Evolutionary conservation across 495 filamentous ascomycete species (phyloP).

Genomic region (Jackrogersella minutella): DNA sequence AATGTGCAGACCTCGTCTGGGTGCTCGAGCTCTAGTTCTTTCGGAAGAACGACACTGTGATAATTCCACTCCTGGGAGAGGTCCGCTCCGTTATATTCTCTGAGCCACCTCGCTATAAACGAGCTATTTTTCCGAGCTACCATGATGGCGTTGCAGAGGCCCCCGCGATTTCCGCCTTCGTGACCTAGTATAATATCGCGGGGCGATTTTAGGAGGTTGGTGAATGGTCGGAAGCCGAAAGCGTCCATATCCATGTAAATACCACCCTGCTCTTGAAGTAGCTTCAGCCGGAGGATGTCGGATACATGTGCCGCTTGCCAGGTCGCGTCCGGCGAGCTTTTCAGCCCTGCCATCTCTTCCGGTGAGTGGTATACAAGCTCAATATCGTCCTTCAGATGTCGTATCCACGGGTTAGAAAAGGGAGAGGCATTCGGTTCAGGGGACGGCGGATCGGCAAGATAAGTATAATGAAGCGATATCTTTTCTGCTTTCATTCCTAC

Average conservation of each 20-base stretch:
- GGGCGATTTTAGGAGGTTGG: conserved; percentile 40
- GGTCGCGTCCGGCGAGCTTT: conserved; percentile 42
- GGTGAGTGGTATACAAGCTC: conserved; percentile 54
- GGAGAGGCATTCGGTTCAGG: conserved; percentile 48
- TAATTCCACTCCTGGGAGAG: conserved; percentile 56
- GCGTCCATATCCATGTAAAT: conserved; percentile 57
- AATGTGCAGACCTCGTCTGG: conserved; percentile 53
- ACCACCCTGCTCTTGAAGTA: conserved; percentile 53
- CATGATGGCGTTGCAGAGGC: conserved; percentile 58
- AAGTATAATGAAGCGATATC: conserved; percentile 56
- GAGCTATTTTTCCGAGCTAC: conserved; percentile 51
- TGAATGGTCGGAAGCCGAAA: conserved; percentile 53
- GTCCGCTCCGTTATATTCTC: conserved; percentile 50
- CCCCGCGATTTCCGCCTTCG: conserved; percentile 57
- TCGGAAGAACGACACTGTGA: conserved; percentile 54
- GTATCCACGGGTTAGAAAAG: conserved; percentile 54
- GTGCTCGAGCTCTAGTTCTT: conserved; percentile 48
- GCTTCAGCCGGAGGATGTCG: conserved; percentile 54
- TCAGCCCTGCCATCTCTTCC: conserved; percentile 39
- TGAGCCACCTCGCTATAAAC: conserved; percentile 55
- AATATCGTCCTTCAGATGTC: conserved; percentile 48
- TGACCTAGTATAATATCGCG: conserved; percentile 54
- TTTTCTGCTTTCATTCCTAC: conserved; percentile 53
- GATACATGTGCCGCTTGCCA: conserved; percentile 55
- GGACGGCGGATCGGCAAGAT: conserved; percentile 50